Evolutionary conservation across 169 alveolate species (phyloP).

Genomic region (Cyclospora cayetanensis): DNA sequence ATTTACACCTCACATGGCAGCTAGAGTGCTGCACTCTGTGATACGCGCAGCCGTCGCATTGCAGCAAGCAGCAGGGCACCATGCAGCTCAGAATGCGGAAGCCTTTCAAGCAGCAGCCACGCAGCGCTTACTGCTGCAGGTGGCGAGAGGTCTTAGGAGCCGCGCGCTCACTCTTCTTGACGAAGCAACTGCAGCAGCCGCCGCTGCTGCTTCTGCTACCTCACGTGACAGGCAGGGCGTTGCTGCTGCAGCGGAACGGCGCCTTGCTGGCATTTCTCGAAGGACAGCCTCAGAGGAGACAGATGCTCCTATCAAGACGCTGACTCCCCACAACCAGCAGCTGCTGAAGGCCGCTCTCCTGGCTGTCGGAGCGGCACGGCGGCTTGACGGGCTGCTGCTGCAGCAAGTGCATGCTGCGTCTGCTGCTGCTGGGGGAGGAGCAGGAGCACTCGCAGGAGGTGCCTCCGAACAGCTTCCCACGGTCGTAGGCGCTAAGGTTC

Average conservation of each 20-base stretch:
- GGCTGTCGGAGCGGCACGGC: slow-evolving; percentile 23
- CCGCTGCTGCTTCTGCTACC: neutral
- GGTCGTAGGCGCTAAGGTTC: neutral
- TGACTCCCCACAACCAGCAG: slow-evolving; percentile 48
- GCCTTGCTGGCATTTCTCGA: neutral
- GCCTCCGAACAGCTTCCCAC: neutral
- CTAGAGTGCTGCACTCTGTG: slow-evolving; percentile 21
- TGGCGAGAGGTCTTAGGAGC: neutral
- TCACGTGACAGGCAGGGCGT: neutral
- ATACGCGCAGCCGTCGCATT: slow-evolving; percentile 36
- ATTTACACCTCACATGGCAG: neutral
- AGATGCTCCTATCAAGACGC: neutral
- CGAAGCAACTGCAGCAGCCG: slow-evolving; percentile 1
- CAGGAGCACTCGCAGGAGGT: neutral
- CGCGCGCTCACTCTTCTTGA: neutral
- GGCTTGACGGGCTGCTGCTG: slow-evolving; percentile 24
- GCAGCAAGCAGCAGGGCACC: slow-evolving; percentile 12
- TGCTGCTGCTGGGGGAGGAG: neutral
- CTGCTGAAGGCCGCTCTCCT: neutral
- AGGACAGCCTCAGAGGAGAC: neutral
- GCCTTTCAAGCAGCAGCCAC: slow-evolving; percentile 18
- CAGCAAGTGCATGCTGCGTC: neutral
- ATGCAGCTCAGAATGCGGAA: neutral
- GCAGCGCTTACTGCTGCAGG: slow-evolving; percentile 22
- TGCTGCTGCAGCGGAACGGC: neutral